These are phyloP conservation scores for Aspergillus olivimuriae DNA, from an alignment of 495 filamentous ascomycete genomes.

Conservation along the genomic window DNA sequence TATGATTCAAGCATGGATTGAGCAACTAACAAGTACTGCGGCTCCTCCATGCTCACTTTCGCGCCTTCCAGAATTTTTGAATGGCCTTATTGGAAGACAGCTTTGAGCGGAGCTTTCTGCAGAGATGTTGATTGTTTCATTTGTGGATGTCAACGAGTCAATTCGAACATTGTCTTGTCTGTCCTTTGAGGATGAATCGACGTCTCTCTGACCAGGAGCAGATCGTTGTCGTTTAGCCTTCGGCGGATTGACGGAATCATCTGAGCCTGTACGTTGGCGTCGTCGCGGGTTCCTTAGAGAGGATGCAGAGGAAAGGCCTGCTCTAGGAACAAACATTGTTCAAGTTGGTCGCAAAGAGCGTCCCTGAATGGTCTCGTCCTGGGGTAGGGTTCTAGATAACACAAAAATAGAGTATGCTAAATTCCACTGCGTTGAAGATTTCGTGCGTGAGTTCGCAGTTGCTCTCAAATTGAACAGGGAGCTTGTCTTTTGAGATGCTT, in stretches of 20 bases:
- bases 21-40: constrained; percentile 52
- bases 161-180: constrained; percentile 16
- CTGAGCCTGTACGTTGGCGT: constrained; percentile 58
- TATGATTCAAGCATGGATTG: background rate
- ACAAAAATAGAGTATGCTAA: too few relatives aligned
- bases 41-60: constrained; percentile 50
- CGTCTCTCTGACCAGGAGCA: constrained; percentile 49
- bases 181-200: constrained; percentile 24
- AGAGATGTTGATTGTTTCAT: constrained; percentile 5
- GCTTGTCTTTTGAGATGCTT: too few relatives aligned
- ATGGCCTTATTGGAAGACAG: constrained; percentile 54
- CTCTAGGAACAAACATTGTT: constrained; percentile 58
- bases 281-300: constrained; percentile 56
- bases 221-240: constrained; percentile 69
- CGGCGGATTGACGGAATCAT: constrained; percentile 57
- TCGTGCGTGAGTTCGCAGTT: too few relatives aligned
- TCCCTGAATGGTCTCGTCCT: too few relatives aligned
- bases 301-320: constrained; percentile 37
- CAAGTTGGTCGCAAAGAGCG: too few relatives aligned
- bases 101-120: constrained; percentile 24
- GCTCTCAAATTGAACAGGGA: too few relatives aligned
- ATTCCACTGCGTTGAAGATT: too few relatives aligned
- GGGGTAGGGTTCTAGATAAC: too few relatives aligned
- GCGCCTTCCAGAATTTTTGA: constrained; percentile 46
- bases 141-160: constrained; percentile 5